These are phyloP conservation scores for Trichoderma cornu-damae DNA, from an alignment of 2,329 filamentous ascomycete species.

Conservation along the genomic window DNA sequence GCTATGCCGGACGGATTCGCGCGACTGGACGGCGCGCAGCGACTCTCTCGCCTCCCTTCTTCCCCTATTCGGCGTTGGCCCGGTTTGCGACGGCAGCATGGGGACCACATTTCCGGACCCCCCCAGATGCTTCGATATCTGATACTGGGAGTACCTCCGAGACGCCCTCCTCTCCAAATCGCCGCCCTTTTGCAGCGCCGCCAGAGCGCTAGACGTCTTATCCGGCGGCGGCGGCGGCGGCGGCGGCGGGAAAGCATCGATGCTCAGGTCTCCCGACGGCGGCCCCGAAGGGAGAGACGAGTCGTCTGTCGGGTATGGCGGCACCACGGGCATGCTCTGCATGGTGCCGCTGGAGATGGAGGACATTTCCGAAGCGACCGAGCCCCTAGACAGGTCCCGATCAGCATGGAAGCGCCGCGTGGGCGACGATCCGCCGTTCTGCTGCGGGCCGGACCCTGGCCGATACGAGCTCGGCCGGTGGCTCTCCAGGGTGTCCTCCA, in stretches of 20 bases:
- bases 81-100: constrained; percentile 77
- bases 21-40: constrained; percentile 60
- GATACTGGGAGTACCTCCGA: constrained; percentile 89
- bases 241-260: constrained; percentile 65
- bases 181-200: constrained; percentile 83
- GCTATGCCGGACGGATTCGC: constrained; percentile 48
- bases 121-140: constrained; percentile 91
- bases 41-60: constrained; percentile 76
- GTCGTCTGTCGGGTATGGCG: constrained; percentile 64
- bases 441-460: constrained; percentile 26
- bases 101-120: constrained; percentile 75
- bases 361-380: constrained; percentile 55
- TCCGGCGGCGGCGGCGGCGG: constrained; percentile 63
- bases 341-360: constrained; percentile 68
- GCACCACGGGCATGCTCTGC: constrained; percentile 69
- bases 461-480: constrained; percentile 40
- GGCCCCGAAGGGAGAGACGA: constrained; percentile 43
- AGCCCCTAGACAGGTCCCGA: constrained; percentile 49
- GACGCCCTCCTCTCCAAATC: constrained; percentile 91
- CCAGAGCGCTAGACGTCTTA: constrained; percentile 82
- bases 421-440: constrained; percentile 39
- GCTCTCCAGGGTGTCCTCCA: constrained; percentile 56
- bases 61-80: constrained; percentile 78
- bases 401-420: constrained; percentile 43
- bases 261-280: constrained; percentile 43